Base-by-base conservation (phyloP, 257 asterid genomes). In the Nicotiana attenuata region DNA sequence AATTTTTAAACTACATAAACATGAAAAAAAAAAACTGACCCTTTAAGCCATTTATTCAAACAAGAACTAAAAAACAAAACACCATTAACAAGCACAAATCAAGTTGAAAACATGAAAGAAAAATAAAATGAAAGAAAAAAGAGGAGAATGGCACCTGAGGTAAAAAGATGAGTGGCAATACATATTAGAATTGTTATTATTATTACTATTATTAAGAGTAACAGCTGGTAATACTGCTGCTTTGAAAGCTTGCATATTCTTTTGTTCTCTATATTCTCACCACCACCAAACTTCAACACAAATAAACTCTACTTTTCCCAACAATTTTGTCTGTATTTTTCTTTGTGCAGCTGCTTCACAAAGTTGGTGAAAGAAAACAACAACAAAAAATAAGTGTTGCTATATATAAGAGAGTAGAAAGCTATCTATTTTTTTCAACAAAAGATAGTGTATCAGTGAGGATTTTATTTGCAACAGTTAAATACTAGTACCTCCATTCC, bases 81-180 rank as follows among this genome's bases (percentile, higher is more conserved):
- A 8, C 50, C 50, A 41, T 41, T 41, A 41, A 41, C 50, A 41
- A 8, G 50, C 38, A 5, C 7, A 33, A 33, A 33, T 33, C 38
- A 33, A 33, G 38, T 33, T 5, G 38, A 33, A 5, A 33, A 33
- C 38, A 33, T 33, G 38, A 33, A 33, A 33, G 38, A 33, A 7
- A 38, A 38, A 35, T 5, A 35, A 1, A 35, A 29, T 14, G 10
- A 1, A 56, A 50, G 9, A 28, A 26, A 26, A 78, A 31, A 10
- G 7, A 47, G 59, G 6, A 75, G 16, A 13, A 16, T 38, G 1
- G 26, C 31, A 94, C 99, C 99, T 91, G 87, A 88, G 89, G 86
- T 88, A 90, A 84, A 89, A 89, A 80, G 91, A 87, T 73, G 95
- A 83, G 81, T 85, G 92, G 92, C 92, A 89, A 84, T 88, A 93